phyloP scores from a whole-genome alignment of 345 rosid species.

The Arabidopsis arenosa region DNA sequence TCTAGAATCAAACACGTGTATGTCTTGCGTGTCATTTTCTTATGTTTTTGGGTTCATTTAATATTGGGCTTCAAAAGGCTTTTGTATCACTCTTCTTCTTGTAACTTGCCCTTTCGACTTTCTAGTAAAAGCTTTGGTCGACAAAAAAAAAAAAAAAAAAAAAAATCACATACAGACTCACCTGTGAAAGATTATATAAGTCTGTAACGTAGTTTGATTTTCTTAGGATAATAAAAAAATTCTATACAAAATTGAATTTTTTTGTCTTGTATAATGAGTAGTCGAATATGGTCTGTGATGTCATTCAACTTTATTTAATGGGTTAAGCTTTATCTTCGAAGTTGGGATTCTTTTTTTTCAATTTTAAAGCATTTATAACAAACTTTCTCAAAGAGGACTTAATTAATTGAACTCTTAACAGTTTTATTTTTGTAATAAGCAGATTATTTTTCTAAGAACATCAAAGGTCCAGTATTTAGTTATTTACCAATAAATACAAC shows the following conservation, averaged over 20 bases:
- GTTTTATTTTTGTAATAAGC: neutral
- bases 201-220: neutral
- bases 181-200: slow-evolving; percentile 9
- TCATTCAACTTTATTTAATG: slow-evolving; percentile 20
- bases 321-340: neutral
- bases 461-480: neutral
- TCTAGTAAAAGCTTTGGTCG: too few relatives aligned
- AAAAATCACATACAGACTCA: neutral
- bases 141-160: too few relatives aligned
- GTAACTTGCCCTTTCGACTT: too few relatives aligned
- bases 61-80: too few relatives aligned
- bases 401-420: neutral
- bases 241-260: slow-evolving; percentile 10
- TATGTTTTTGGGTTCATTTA: too few relatives aligned
- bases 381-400: slow-evolving; percentile 5
- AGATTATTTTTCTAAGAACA: neutral
- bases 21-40: too few relatives aligned
- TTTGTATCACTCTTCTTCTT: too few relatives aligned
- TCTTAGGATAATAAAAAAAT: neutral
- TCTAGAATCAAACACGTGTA: too few relatives aligned
- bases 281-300: slow-evolving; percentile 27
- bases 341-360: neutral
- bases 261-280: slow-evolving; percentile 9
- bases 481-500: neutral
- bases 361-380: slow-evolving; percentile 4